Evolutionary conservation across 805 yeast species (phyloP), one percentile per base, ranked within the genome.

Genomic region (Ogataea philodendri): DNA sequence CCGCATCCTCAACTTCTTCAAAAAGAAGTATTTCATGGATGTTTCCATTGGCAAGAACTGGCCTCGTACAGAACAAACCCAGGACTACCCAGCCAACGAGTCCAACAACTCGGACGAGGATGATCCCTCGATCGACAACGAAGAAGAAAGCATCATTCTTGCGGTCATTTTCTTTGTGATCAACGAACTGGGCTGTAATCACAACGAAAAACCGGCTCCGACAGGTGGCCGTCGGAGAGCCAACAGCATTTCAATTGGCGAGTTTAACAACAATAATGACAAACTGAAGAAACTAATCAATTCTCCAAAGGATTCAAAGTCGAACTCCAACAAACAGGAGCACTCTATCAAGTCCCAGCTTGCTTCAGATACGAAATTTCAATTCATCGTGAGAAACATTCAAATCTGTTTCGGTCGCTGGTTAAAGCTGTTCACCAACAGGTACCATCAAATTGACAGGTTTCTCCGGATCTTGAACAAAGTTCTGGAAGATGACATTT

Each of bases 1-100:
- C 22, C 66, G 73, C 49, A 54, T 72, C 2, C 59, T 74, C 46
- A 55, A 62, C 34, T 60, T 59, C 29, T 53, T 51, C 45, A 52
- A 52, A 15, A 42, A 43, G 28, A 49, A 50, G 31, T 49, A 49
- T 25, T 48, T 57, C 17, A 46, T 48, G 15, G 54, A 52, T 25
- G 30, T 48, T 7, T 45, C 49, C 3, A 25, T 32, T 38, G 53
- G 39, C 32, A 45, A 35, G 30, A 52, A 40, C 35, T 47, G 52
- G 48, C 48, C 46, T n/a, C 9, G 41, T 10, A 13, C 45, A 23
- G 22, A 25, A 31, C 35, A 16, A 22, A 28, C 16, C n/a, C n/a
- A n/a, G n/a, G n/a, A n/a, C n/a, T n/a, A 30, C 20, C 22, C 10
- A 32, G 16, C 30, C 21, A 15, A 15, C 15, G 14, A 23, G 11